Evolutionary conservation across 768 basidiomycete species (phyloP), one percentile per base, ranked within the genome.

Genomic region (Rickenella mellea): DNA sequence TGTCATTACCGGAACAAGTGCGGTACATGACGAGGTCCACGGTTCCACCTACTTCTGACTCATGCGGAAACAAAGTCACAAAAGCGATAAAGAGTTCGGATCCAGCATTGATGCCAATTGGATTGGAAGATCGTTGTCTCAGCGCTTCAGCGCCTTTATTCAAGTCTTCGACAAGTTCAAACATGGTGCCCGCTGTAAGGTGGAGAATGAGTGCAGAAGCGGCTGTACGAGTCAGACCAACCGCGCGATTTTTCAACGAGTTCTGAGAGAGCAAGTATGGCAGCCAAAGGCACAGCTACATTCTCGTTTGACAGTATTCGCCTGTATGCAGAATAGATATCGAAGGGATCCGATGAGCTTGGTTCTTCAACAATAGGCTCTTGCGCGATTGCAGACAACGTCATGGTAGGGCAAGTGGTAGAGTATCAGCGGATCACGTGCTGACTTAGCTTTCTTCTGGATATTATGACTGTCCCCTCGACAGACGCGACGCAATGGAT

Each of bases 71-170:
- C 32, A 79, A 64, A 26, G 88, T 89, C 51, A 91, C 84, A 52
- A 91, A 94, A 9, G 85, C 81, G 53, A 87, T 82, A 67, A 94
- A 91, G 29, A 94, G 71, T 58, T 91, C 83, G 60, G 83, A 87
- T 43, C 91, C 91, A n/a, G 87, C 87, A 47, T 82, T 81, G 47
- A 90, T 66, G 48, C 87, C 80, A 63, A 92, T 85, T 19, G 85
- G 75, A 58, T 90, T 91, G 21, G 79, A 67, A 1, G 78, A 72
- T n/a, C 69, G 68, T 20, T 65, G 58, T 49, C 74, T 78, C 40
- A 94, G 65, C 5, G 67, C 64, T 27, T 76, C 68, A 1, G 85
- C 81, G 32, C 80, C 86, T 32, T 83, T 74, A 44, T 88, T 78
- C 45, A 96, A 74, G 20, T 80, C 90, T 48, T 83, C 74, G 19